These are phyloP conservation scores for Arthrobotrys sphaeroides DNA, from an alignment of 2,329 filamentous ascomycete genomes.

Conservation along the genomic window DNA sequence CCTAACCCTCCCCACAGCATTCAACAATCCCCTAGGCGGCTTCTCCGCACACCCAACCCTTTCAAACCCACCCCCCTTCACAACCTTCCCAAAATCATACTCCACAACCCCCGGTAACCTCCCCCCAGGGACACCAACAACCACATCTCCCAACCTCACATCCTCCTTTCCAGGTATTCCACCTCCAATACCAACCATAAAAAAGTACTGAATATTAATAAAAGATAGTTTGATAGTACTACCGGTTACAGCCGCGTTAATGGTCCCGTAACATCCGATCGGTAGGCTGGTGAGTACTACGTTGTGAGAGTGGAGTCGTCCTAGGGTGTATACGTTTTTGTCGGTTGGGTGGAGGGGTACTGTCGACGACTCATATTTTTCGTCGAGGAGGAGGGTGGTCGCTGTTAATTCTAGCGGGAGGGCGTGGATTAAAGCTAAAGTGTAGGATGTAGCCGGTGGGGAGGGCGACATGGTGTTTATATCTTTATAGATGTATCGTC, in stretches of 20 bases:
- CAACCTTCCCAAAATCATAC: conserved; percentile 3
- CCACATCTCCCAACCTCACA: conserved; percentile 55
- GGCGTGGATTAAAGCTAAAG: background rate
- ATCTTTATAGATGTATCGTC: no score
- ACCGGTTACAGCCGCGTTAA: background rate
- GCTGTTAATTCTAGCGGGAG: background rate
- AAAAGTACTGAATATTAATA: background rate
- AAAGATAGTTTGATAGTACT: background rate
- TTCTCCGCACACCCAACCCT: background rate
- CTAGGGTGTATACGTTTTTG: background rate
- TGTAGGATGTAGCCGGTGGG: no score
- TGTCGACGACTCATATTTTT: background rate
- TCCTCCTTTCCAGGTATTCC: conserved; percentile 35
- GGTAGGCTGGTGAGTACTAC: background rate
- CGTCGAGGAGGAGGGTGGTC: background rate
- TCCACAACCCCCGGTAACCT: conserved; percentile 3
- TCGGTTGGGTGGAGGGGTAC: background rate
- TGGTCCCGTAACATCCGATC: background rate
- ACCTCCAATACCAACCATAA: conserved; percentile 16
- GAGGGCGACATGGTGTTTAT: no score
- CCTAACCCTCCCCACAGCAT: background rate
- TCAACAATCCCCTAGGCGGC: background rate
- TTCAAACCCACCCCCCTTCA: background rate
- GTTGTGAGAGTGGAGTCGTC: background rate
- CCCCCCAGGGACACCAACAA: conserved; percentile 1